Percentiles rank a stretch among this genome's conserved stretches.
phyloP scores from a whole-genome alignment of 805 yeast species.

The Novakomyces olei region DNA sequence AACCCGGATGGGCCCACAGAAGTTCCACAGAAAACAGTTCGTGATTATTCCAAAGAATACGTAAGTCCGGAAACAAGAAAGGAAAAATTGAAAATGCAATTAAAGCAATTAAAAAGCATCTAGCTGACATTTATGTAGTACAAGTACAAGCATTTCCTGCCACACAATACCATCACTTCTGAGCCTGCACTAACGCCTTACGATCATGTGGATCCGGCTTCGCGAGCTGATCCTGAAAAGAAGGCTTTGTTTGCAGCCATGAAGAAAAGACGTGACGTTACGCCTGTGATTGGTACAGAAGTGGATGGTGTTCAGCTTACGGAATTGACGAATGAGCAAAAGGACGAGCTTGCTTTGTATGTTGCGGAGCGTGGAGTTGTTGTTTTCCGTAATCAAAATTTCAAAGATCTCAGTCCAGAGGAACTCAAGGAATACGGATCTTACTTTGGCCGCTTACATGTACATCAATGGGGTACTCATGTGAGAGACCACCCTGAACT shows the following conservation, averaged over 20 bases:
- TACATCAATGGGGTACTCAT: slow-evolving; percentile 32
- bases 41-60: no score
- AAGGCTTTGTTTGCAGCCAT: slow-evolving; percentile 23
- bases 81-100: no score
- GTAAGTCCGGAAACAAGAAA: no score
- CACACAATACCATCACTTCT: no score
- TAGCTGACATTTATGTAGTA: no score
- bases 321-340: slow-evolving; percentile 26
- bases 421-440: slow-evolving; percentile 25
- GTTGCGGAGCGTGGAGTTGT: slow-evolving; percentile 54
- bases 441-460: slow-evolving; percentile 47
- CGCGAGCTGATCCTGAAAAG: slow-evolving; percentile 32
- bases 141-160: no score
- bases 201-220: slow-evolving; percentile 38
- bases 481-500: no score
- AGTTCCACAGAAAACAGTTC: no score
- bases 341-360: slow-evolving; percentile 40
- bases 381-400: slow-evolving; percentile 42
- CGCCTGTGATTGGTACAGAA: slow-evolving; percentile 54
- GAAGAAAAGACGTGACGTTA: slow-evolving; percentile 25
- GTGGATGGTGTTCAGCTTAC: slow-evolving; percentile 38
- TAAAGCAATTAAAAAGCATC: no score
- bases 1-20: no score
- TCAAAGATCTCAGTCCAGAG: slow-evolving; percentile 20
- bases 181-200: slow-evolving; percentile 32